Evolutionary conservation across 345 rosid genomes (phyloP).

Genomic region (Alliaria petiolata): DNA sequence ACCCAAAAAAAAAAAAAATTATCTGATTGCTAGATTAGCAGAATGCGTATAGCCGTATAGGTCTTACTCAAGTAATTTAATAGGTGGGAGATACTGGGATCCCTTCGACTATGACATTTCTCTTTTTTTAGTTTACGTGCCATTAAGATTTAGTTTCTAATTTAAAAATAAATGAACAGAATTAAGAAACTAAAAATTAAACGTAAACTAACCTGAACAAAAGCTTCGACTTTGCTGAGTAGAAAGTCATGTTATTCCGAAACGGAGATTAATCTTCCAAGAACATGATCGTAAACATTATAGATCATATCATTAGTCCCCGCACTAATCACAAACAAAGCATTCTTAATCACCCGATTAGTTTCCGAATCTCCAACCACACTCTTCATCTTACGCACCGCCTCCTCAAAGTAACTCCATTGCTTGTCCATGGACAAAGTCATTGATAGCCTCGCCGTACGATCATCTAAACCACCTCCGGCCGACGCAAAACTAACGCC

Average conservation of each 20-base stretch:
- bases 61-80: neutral
- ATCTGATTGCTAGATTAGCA: neutral
- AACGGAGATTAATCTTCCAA: slow-evolving; percentile 4
- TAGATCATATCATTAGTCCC: slow-evolving; percentile 35
- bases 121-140: neutral
- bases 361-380: slow-evolving; percentile 28
- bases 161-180: neutral
- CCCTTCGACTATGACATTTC: neutral
- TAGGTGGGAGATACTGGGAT: slow-evolving; percentile 9
- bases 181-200: neutral
- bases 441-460: slow-evolving; percentile 1
- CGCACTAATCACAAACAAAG: slow-evolving; percentile 29
- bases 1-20: too few species aligned
- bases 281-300: slow-evolving; percentile 24
- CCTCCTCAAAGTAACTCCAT: slow-evolving; percentile 30
- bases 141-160: neutral
- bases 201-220: slow-evolving; percentile 18
- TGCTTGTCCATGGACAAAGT: slow-evolving; percentile 18
- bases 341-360: slow-evolving; percentile 27
- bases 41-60: neutral
- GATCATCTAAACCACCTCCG: slow-evolving; percentile 34
- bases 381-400: slow-evolving; percentile 18
- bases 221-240: slow-evolving; percentile 6
- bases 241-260: slow-evolving; percentile 28
- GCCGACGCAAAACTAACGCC: slow-evolving; percentile 42